Evolutionary conservation across 345 rosid genomes (phyloP).

Genomic region (Eucalyptus regnans): DNA sequence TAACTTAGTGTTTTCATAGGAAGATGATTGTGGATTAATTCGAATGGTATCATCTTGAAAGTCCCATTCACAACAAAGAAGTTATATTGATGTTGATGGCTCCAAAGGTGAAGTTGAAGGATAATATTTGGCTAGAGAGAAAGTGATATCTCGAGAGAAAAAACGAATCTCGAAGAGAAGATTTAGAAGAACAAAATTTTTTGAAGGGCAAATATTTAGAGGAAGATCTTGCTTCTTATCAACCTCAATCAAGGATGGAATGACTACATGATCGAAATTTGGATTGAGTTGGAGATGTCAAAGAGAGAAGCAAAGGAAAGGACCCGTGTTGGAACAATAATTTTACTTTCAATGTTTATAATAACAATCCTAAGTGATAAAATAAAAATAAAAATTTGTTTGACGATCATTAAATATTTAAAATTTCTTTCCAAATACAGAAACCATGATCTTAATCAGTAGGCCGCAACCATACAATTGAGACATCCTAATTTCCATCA

Average conservation of each 20-base stretch:
- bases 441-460: neutral
- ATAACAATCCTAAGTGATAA: no score
- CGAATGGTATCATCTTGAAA: no score
- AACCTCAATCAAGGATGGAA: neutral
- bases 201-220: neutral
- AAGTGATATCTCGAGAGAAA: neutral
- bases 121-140: no score
- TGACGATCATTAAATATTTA: neutral
- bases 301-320: neutral
- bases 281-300: neutral
- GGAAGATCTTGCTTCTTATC: neutral
- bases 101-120: no score
- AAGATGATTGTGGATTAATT: no score
- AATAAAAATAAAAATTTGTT: neutral
- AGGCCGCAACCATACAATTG: neutral
- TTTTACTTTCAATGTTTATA: no score
- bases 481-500: neutral
- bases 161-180: neutral
- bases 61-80: no score
- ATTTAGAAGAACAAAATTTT: neutral
- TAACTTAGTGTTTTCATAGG: no score
- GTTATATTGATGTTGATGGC: no score
- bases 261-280: neutral
- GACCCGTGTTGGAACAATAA: neutral
- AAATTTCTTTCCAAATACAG: neutral